Conservation (phyloP, 2,329 filamentous ascomycete species). For the Pestalotiopsis sp. region DNA sequence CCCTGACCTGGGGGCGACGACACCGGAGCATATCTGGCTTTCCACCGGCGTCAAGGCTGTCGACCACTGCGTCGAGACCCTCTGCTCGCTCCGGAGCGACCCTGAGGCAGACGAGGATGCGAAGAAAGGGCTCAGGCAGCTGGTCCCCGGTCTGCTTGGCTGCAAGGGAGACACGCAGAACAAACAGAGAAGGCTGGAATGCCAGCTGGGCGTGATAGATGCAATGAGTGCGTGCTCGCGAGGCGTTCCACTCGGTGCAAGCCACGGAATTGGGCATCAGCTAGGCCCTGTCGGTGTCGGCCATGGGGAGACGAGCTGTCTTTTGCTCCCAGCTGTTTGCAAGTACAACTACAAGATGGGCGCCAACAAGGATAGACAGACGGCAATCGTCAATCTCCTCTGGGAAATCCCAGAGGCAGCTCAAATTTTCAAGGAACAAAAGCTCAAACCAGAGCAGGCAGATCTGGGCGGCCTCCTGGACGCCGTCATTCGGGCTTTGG, state of each 20-base stretch:
- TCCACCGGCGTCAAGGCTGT: conserved; percentile 48
- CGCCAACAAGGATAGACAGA: conserved; percentile 40
- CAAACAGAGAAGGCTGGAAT: conserved; percentile 44
- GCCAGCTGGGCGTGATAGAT: conserved; percentile 51
- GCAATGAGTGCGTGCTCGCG: conserved; percentile 49
- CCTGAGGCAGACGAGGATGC: conserved; percentile 21
- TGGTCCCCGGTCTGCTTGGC: conserved; percentile 23
- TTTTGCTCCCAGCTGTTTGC: conserved; percentile 56
- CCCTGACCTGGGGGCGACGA: conserved; percentile 50
- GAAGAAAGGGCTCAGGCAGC: conserved; percentile 17
- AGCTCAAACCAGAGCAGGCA: conserved; percentile 26
- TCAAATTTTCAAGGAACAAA: conserved; percentile 33
- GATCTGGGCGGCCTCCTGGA: conserved; percentile 55
- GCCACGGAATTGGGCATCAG: conserved; percentile 55
- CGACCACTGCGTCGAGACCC: conserved; percentile 34
- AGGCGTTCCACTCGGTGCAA: conserved; percentile 46
- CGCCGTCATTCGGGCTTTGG: conserved; percentile 50
- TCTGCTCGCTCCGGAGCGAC: conserved; percentile 26
- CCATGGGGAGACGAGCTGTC: conserved; percentile 62
- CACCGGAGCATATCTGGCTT: conserved; percentile 56
- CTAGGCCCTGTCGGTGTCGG: conserved; percentile 57
- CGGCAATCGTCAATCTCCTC: conserved; percentile 39
- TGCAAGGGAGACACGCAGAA: conserved; percentile 31
- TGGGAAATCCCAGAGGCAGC: conserved; percentile 34
- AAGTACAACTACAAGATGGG: conserved; percentile 52